Evolutionary conservation across 1,284 basidiomycete genomes (phyloP).

Genomic region (Cutaneotrichosporon dermatis): DNA sequence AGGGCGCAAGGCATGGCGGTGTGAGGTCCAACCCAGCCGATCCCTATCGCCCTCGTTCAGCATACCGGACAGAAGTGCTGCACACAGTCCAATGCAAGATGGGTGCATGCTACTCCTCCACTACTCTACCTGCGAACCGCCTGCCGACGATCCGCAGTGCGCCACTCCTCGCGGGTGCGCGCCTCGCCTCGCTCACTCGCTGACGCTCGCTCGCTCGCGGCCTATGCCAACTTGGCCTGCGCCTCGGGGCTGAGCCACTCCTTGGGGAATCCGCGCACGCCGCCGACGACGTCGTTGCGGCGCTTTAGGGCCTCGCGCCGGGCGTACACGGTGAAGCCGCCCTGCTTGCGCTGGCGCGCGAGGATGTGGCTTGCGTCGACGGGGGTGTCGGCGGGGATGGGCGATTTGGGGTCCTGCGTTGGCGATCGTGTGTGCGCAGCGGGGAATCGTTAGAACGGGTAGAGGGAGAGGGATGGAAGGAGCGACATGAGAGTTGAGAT

Average conservation of each 20-base stretch:
- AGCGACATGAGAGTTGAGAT: too few species aligned
- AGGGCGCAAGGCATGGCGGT: too few species aligned
- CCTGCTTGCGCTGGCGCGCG: constrained; percentile 63
- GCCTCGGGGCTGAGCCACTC: constrained; percentile 59
- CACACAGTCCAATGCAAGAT: neutral
- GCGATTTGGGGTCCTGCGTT: constrained; percentile 52
- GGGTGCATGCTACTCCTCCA: neutral
- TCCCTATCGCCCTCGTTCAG: too few species aligned
- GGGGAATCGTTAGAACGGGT: too few species aligned
- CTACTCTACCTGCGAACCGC: neutral
- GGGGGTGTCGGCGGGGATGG: constrained; percentile 62
- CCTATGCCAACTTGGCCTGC: constrained; percentile 1
- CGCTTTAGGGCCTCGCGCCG: constrained; percentile 36
- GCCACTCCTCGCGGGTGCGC: too few species aligned
- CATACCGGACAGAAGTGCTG: too few species aligned
- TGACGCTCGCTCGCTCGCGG: too few species aligned
- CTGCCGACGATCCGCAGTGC: too few species aligned
- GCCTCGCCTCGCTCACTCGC: too few species aligned
- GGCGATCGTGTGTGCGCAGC: too few species aligned
- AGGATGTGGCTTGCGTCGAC: constrained; percentile 72
- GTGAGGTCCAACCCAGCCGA: too few species aligned
- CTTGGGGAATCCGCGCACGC: constrained; percentile 68
- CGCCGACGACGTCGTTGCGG: constrained; percentile 45
- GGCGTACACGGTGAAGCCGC: constrained; percentile 55
- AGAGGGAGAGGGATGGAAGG: too few species aligned